Evolutionary conservation across 2,329 filamentous ascomycete species (phyloP).

Genomic region (Ascochyta viciae-villosae): DNA sequence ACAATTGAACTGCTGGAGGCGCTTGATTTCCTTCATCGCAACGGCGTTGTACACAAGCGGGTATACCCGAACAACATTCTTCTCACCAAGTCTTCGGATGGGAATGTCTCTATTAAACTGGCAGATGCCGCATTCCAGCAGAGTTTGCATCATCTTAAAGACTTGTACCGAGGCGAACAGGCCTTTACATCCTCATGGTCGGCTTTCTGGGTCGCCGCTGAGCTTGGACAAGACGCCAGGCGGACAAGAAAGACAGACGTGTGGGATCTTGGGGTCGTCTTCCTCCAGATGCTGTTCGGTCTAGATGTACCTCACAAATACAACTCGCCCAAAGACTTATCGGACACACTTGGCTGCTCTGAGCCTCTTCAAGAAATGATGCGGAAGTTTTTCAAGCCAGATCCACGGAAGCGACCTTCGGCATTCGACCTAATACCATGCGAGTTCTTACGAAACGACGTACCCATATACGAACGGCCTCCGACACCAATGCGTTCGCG

Average conservation of each 20-base stretch:
- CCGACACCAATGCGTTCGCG: conserved; percentile 45
- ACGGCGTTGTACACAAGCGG: conserved; percentile 82
- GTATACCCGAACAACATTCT: conserved; percentile 83
- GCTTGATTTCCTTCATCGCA: conserved; percentile 83
- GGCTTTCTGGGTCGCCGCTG: conserved; percentile 83
- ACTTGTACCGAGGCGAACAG: conserved; percentile 58
- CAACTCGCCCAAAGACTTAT: conserved; percentile 76
- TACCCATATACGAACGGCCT: conserved; percentile 50
- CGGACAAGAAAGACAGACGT: conserved; percentile 81
- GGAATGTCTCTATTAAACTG: conserved; percentile 73
- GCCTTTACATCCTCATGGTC: conserved; percentile 71
- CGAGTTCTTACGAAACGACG: conserved; percentile 61
- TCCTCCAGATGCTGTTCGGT: conserved; percentile 94
- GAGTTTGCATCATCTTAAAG: conserved; percentile 68
- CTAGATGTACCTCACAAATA: conserved; percentile 77
- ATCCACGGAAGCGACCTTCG: conserved; percentile 82
- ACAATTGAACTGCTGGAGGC: conserved; percentile 91
- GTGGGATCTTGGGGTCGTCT: conserved; percentile 92
- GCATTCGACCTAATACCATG: conserved; percentile 75
- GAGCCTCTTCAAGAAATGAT: conserved; percentile 80
- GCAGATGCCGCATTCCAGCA: conserved; percentile 76
- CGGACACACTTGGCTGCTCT: conserved; percentile 75
- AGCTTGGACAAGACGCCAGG: conserved; percentile 67
- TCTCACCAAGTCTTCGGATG: conserved; percentile 72
- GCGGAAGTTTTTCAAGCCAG: conserved; percentile 81